Conservation (phyloP, 1,284 basidiomycete genomes). For the Trametes versicolor region DNA sequence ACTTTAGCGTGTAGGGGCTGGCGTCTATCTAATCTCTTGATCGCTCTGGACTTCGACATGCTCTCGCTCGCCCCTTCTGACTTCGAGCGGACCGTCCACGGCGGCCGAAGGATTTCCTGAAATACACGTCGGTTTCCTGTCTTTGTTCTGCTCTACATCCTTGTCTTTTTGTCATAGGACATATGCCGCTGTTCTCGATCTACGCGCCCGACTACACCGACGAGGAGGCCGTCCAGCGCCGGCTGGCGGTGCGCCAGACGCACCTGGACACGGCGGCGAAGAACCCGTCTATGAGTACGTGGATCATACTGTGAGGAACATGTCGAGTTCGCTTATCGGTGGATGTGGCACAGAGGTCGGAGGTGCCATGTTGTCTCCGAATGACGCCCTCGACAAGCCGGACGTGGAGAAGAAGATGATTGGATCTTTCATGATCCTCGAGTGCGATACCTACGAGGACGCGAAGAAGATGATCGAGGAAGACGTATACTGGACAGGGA, state of each 20-base stretch:
- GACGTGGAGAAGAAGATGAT: slow-evolving; percentile 41
- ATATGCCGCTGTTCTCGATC: slow-evolving; percentile 44
- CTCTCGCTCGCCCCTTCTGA: neutral
- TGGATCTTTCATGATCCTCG: slow-evolving; percentile 42
- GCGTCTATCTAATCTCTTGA: slow-evolving; percentile 28
- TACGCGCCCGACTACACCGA: slow-evolving; percentile 49
- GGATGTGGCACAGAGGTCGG: slow-evolving; percentile 36
- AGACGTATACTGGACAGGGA: slow-evolving; percentile 39
- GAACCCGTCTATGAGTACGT: slow-evolving; percentile 40
- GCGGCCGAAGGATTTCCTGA: neutral
- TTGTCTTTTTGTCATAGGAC: neutral
- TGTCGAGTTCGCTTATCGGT: neutral
- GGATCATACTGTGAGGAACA: too few species aligned
- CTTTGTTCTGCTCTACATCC: neutral
- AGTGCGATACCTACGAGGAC: slow-evolving; percentile 41
- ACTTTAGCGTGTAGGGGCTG: neutral
- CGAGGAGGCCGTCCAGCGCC: slow-evolving; percentile 41
- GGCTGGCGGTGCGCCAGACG: slow-evolving; percentile 42
- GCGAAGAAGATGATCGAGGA: slow-evolving; percentile 38
- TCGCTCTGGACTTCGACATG: neutral
- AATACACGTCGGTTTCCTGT: neutral
- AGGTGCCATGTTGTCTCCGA: slow-evolving; percentile 42
- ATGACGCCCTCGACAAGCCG: slow-evolving; percentile 39
- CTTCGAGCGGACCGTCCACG: slow-evolving; percentile 15
- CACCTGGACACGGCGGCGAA: slow-evolving; percentile 41